Base-by-base conservation (phyloP, 2,329 filamentous ascomycete genomes). In the Pseudophaeomoniella oleicola region DNA sequence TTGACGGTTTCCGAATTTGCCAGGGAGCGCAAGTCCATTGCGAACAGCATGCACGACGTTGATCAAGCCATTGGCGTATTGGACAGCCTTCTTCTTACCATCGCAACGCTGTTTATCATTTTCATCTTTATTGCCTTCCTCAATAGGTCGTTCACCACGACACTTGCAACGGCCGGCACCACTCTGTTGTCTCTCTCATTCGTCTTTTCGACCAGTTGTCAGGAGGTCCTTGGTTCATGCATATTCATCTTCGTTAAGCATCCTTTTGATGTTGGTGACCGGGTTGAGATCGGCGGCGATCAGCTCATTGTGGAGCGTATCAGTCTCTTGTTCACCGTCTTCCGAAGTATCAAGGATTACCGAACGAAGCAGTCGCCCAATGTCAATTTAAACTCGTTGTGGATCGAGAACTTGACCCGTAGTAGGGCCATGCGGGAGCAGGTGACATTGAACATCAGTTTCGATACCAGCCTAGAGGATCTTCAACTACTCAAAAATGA, bases 181-280 rank as follows among this genome's bases (percentile, higher is more conserved):
- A 81, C 90, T 0, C 70, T 98, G 30, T 75, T 98, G 6, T 96
- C 88, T 4, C 66, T 96, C n/a, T 94, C 88, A 3, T 98, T 98
- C 62, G 81, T 94, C 48, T 96, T 98, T 57, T 79, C 87, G 16
- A 80, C 81, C 38, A 94, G 87, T 2, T 79, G 81, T 3, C 87
- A 94, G 59, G 90, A 98, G 58, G 81, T 98, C 44, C 73, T 98
- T n/a, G 88, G 88, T 51, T 94, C 87, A 27, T 96, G 88, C 64
- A 94, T 98, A 51, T 98, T 98, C 66, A 66, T 98, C 1, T 98
- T 98, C 51, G 85, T 96, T 65, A 98, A 98, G 66, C 90, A 98
- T 56, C 88, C 90, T 0, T 96, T 82, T 56, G 90, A 98, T 54
- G 86, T 96, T 15, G 87, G 88, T 42, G 90, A 98, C 56, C 79